A percentile compares a stretch with the other conserved stretches of the same genome.
Conservation (phyloP, 73 alveolate species). For the Breviolum minutum region DNA sequence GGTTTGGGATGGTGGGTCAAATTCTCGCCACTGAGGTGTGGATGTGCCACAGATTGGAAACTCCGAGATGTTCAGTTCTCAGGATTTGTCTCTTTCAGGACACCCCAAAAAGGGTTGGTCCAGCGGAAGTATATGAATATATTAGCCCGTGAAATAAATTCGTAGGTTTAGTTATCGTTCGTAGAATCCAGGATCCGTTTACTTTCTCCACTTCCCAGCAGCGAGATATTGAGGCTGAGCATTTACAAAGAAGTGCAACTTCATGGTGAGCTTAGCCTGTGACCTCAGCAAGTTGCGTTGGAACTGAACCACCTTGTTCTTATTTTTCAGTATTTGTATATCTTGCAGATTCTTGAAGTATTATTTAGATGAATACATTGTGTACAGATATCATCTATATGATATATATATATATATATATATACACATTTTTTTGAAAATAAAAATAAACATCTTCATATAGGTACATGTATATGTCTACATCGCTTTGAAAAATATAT, state of each 20-base stretch:
- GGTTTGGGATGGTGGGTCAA: neutral
- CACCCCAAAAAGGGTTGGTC: neutral
- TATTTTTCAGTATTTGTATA: no score
- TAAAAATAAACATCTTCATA: neutral
- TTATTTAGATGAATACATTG: no score
- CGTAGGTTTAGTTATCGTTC: no score
- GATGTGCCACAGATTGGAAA: constrained; percentile 92
- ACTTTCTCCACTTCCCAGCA: no score
- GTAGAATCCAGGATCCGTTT: no score
- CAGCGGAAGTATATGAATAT: neutral
- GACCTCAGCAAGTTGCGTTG: neutral
- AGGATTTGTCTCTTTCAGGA: neutral
- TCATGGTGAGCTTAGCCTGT: constrained; percentile 76
- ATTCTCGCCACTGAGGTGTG: constrained; percentile 24
- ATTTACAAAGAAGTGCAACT: constrained; percentile 88
- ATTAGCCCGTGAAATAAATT: no score
- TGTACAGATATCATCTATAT: no score
- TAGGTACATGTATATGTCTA: neutral
- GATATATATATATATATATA: no score
- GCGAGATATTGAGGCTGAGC: constrained; percentile 35
- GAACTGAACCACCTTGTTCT: no score
- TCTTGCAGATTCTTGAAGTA: no score
- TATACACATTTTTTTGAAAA: no score
- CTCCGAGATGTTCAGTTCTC: constrained; percentile 47
- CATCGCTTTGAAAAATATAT: neutral